Percentiles rank a stretch among this genome's conserved stretches.
phyloP scores from a whole-genome alignment of 2,329 filamentous ascomycete genomes.

The Calonectria fujianensis region DNA sequence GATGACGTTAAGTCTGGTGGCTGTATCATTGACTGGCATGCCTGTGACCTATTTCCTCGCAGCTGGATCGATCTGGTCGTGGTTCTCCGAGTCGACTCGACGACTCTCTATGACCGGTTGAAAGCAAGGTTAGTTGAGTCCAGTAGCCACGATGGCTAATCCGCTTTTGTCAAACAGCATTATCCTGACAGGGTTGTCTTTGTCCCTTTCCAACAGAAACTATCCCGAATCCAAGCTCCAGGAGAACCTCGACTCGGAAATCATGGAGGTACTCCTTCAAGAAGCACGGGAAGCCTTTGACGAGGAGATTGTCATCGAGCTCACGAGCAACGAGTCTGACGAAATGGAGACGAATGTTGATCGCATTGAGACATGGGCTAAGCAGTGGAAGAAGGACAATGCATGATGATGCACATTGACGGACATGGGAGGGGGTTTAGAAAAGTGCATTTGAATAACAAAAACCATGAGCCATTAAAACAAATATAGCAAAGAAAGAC shows the following conservation, averaged over 20 bases:
- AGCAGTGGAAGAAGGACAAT: constrained; percentile 85
- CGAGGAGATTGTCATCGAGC: constrained; percentile 90
- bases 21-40: constrained; percentile 97
- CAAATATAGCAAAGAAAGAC: not conserved
- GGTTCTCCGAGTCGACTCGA: constrained; percentile 88
- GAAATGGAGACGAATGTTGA: constrained; percentile 94
- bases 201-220: constrained; percentile 70
- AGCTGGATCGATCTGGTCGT: constrained; percentile 97
- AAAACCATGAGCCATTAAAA: not conserved
- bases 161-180: not conserved
- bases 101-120: constrained; percentile 88
- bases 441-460: not conserved
- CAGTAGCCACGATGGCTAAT: not conserved
- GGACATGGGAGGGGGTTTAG: not conserved
- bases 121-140: constrained; percentile 75
- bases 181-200: not conserved
- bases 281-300: constrained; percentile 93
- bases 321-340: constrained; percentile 86
- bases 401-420: constrained; percentile 27
- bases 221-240: constrained; percentile 92
- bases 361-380: constrained; percentile 87
- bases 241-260: constrained; percentile 97
- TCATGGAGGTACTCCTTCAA: constrained; percentile 95
- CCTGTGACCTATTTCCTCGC: constrained; percentile 94
- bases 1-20: constrained; percentile 86